A percentile compares a stretch with the other conserved stretches of the same genome.
These are phyloP conservation scores for Apiospora sp. DNA, from an alignment of 2,329 filamentous ascomycete species.

Conservation along the genomic window DNA sequence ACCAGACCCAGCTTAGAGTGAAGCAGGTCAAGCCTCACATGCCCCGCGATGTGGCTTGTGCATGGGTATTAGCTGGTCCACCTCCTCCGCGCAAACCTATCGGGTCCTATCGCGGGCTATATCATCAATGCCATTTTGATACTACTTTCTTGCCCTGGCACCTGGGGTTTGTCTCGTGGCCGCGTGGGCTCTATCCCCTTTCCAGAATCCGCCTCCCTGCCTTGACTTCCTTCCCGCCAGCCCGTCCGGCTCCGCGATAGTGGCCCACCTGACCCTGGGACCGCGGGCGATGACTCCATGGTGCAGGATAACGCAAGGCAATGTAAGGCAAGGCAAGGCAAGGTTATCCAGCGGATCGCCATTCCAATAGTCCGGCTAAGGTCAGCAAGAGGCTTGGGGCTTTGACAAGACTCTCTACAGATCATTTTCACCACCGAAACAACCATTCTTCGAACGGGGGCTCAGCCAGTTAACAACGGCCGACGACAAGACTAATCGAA, in stretches of 20 bases:
- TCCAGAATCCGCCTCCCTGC: not conserved
- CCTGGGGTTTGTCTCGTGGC: not conserved
- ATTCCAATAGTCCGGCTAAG: constrained; percentile 1
- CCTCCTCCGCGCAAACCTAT: not conserved
- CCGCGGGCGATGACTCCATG: not conserved
- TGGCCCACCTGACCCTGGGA: not conserved
- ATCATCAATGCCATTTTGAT: constrained; percentile 16
- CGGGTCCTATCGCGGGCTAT: not conserved
- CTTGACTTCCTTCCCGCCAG: not conserved
- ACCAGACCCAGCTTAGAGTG: not conserved
- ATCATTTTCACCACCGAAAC: not conserved
- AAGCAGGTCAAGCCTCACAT: constrained; percentile 7
- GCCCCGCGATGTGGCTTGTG: constrained; percentile 18
- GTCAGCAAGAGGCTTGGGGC: not conserved
- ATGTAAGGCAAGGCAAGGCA: not conserved
- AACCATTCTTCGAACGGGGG: not conserved
- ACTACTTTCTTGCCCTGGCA: not conserved
- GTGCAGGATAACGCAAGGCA: not conserved
- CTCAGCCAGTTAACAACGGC: no score
- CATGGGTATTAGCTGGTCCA: not conserved
- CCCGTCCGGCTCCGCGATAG: not conserved
- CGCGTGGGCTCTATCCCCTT: not conserved
- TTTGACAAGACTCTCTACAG: no score
- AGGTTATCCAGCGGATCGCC: constrained; percentile 9
- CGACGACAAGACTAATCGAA: no score